These are phyloP conservation scores for Hemisphaericaspora xylofermentans DNA, from an alignment of 1,139 yeast genomes.

Conservation along the genomic window DNA sequence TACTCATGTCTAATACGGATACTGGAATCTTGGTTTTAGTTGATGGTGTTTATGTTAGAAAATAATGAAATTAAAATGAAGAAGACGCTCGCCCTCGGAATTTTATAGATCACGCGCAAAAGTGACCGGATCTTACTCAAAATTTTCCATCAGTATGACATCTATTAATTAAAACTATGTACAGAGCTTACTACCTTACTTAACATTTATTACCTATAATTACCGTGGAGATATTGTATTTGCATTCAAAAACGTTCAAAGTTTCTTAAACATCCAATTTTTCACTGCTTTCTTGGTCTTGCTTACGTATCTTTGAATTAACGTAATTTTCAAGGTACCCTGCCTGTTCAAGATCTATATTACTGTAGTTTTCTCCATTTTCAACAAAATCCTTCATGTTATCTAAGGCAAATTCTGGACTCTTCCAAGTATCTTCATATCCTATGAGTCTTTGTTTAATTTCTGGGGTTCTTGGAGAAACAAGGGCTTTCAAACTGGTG, in stretches of 20 bases:
- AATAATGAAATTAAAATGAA: neutral
- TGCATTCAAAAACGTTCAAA: too few species aligned
- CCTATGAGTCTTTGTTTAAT: conserved; percentile 69
- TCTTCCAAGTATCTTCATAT: conserved; percentile 68
- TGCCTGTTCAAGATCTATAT: conserved; percentile 36
- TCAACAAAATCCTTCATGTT: conserved; percentile 75
- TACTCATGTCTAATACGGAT: neutral
- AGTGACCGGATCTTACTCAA: neutral
- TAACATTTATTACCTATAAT: neutral
- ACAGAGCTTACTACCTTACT: neutral
- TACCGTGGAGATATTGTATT: neutral
- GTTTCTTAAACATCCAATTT: neutral
- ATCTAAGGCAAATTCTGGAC: conserved; percentile 70
- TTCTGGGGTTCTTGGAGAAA: conserved; percentile 66
- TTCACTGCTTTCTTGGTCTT: neutral
- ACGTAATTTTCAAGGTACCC: conserved; percentile 48
- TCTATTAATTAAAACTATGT: neutral
- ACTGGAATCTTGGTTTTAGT: neutral
- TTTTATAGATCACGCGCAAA: neutral
- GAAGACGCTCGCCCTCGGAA: neutral
- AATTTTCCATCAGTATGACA: neutral
- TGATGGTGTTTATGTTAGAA: neutral
- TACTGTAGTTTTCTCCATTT: conserved; percentile 56
- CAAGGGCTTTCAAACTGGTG: conserved; percentile 67
- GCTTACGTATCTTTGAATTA: conserved; percentile 22